These are phyloP conservation scores for Bolboschoenus planiculmis DNA, from an alignment of 176 grass and related monocot species.

Conservation along the genomic window DNA sequence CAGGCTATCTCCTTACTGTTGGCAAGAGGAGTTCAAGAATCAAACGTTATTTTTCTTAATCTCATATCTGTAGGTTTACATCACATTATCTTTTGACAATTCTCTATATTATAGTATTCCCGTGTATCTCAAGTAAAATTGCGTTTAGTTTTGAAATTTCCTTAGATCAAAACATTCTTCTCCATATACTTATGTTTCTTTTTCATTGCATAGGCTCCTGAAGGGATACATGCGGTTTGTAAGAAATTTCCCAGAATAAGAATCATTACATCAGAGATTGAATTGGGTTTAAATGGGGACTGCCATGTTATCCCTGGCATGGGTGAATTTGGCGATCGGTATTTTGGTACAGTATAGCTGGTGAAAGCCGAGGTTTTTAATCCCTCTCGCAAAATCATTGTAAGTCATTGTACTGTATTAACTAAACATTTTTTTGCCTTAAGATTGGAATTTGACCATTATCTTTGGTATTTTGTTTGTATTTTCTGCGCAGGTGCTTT, in stretches of 20 bases:
- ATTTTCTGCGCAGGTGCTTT: neutral
- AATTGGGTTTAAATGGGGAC: slow-evolving; percentile 62
- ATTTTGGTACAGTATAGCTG: slow-evolving; percentile 71
- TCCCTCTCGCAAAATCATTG: neutral
- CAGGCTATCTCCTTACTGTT: slow-evolving; percentile 82
- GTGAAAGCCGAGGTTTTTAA: neutral
- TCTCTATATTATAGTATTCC: neutral
- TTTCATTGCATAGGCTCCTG: slow-evolving; percentile 49
- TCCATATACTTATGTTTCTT: slow-evolving; percentile 13
- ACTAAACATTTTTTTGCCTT: neutral
- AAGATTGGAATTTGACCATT: neutral
- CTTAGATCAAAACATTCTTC: neutral
- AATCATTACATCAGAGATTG: slow-evolving; percentile 87
- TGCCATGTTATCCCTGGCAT: slow-evolving; percentile 74
- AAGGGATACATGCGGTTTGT: slow-evolving; percentile 74
- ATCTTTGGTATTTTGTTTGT: neutral
- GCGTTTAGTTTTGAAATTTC: neutral
- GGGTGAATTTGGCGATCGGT: slow-evolving; percentile 85
- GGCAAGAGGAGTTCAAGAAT: slow-evolving; percentile 69
- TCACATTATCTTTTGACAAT: neutral
- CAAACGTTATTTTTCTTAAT: slow-evolving; percentile 81
- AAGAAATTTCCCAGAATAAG: slow-evolving; percentile 75
- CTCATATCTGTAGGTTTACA: slow-evolving; percentile 64
- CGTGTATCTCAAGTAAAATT: neutral
- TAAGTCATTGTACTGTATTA: neutral